phyloP scores from a whole-genome alignment of 2,329 filamentous ascomycete genomes.

The Trichoderma citrinoviride region DNA sequence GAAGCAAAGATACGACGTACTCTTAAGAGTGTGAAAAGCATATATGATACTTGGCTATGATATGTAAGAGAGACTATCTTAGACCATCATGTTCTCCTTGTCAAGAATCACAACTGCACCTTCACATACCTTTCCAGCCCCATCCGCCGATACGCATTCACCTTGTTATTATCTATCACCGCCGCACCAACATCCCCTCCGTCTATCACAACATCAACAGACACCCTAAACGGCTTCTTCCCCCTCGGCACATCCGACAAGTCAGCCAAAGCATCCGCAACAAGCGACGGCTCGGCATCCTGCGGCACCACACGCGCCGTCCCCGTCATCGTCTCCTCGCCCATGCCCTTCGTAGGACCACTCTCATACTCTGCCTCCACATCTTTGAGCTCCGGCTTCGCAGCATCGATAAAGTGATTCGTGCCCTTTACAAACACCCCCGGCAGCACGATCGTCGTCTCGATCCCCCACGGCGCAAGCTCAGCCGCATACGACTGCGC shows the following conservation, averaged over 20 bases:
- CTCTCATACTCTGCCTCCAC: not conserved
- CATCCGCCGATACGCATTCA: slow-evolving; percentile 11
- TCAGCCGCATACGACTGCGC: slow-evolving; percentile 8
- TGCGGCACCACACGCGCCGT: not conserved
- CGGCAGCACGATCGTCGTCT: slow-evolving; percentile 1
- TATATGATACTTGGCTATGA: too few relatives aligned
- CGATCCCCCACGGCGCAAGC: slow-evolving; percentile 5
- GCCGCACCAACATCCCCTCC: not conserved
- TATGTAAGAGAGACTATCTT: too few relatives aligned
- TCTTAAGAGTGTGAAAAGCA: too few relatives aligned
- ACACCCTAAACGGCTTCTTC: slow-evolving; percentile 16
- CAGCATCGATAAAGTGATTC: slow-evolving; percentile 1
- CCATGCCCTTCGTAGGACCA: slow-evolving; percentile 7
- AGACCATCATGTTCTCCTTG: too few relatives aligned
- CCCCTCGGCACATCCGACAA: slow-evolving; percentile 8
- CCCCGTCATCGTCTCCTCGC: not conserved
- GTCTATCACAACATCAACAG: not conserved
- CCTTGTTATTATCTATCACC: slow-evolving; percentile 9
- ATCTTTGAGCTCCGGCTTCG: not conserved
- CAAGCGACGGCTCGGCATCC: slow-evolving; percentile 7
- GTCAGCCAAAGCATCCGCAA: slow-evolving; percentile 1
- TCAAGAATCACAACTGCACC: not conserved
- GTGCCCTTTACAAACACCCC: slow-evolving; percentile 13
- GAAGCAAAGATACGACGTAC: too few relatives aligned
- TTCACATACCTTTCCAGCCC: not conserved